Evolutionary conservation across 2,329 filamentous ascomycete genomes (phyloP).

Genomic region (Phaeosphaeriaceae sp.): DNA sequence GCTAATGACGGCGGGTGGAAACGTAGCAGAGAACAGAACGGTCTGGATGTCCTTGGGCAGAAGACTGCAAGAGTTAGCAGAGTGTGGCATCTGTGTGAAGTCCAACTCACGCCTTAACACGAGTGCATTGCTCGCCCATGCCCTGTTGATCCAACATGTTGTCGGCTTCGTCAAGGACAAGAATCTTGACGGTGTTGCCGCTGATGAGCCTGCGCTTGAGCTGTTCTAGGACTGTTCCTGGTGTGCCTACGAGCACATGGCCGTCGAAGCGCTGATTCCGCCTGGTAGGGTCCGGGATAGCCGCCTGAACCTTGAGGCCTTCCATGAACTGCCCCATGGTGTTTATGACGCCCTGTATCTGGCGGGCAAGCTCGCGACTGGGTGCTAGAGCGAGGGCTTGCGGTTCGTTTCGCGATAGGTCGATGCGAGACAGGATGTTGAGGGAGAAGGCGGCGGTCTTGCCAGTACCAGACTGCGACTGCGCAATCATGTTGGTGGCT

Average conservation of each 20-base stretch:
- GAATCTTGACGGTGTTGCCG: constrained; percentile 72
- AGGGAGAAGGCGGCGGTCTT: constrained; percentile 97
- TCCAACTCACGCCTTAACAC: constrained; percentile 78
- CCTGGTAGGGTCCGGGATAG: constrained; percentile 78
- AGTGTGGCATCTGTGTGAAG: background rate
- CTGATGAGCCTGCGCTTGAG: constrained; percentile 80
- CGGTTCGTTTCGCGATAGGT: constrained; percentile 73
- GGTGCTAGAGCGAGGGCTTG: constrained; percentile 91
- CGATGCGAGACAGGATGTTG: constrained; percentile 86
- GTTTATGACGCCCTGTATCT: constrained; percentile 86
- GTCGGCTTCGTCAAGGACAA: constrained; percentile 96
- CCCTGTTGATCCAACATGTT: constrained; percentile 98
- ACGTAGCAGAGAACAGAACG: constrained; percentile 93
- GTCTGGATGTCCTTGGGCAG: constrained; percentile 80
- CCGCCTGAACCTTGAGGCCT: constrained; percentile 77
- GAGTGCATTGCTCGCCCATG: constrained; percentile 90
- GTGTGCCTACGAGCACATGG: constrained; percentile 89
- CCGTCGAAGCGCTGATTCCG: constrained; percentile 73
- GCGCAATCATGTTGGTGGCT: constrained; percentile 93
- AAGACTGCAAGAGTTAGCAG: constrained; percentile 61
- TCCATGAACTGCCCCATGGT: constrained; percentile 85
- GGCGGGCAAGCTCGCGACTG: constrained; percentile 90
- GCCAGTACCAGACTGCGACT: constrained; percentile 98
- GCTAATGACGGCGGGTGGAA: constrained; percentile 82
- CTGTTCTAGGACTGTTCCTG: constrained; percentile 89